These are phyloP conservation scores for Ogataea philodendri DNA, from an alignment of 805 yeast genomes.

Conservation along the genomic window DNA sequence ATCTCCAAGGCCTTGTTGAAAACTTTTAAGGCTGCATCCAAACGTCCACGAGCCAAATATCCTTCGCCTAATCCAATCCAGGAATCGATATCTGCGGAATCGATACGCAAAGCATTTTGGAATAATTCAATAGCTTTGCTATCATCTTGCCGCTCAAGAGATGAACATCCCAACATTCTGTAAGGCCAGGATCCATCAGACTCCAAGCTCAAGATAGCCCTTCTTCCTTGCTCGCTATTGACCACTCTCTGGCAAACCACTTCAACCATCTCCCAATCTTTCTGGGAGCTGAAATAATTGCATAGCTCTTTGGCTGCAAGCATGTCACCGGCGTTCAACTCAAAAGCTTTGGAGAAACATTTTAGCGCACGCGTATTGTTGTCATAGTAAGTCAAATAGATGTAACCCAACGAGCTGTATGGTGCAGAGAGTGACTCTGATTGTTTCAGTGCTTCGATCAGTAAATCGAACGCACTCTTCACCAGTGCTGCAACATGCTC, in stretches of 20 bases:
- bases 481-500: constrained; percentile 30
- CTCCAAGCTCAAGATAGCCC: constrained; percentile 39
- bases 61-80: constrained; percentile 99
- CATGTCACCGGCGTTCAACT: constrained; percentile 73
- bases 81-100: constrained; percentile 66
- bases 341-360: constrained; percentile 88
- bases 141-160: constrained; percentile 67
- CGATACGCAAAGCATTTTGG: constrained; percentile 76
- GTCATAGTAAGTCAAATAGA: constrained; percentile 57
- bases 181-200: constrained; percentile 74
- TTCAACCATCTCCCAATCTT: constrained; percentile 86
- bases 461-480: constrained; percentile 52
- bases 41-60: constrained; percentile 76
- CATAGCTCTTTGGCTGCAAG: constrained; percentile 73
- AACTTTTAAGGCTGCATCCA: constrained; percentile 84
- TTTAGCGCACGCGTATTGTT: constrained; percentile 73
- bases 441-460: constrained; percentile 61
- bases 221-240: constrained; percentile 57
- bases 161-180: constrained; percentile 77
- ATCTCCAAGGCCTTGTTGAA: constrained; percentile 61
- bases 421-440: constrained; percentile 71
- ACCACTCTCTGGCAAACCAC: constrained; percentile 66
- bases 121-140: constrained; percentile 84
- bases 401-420: constrained; percentile 74
- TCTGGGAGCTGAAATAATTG: constrained; percentile 57